Evolutionary conservation across 352 stramenopile genomes (phyloP), one percentile per base, ranked within the genome.

Genomic region (Globisporangium alternatum): DNA sequence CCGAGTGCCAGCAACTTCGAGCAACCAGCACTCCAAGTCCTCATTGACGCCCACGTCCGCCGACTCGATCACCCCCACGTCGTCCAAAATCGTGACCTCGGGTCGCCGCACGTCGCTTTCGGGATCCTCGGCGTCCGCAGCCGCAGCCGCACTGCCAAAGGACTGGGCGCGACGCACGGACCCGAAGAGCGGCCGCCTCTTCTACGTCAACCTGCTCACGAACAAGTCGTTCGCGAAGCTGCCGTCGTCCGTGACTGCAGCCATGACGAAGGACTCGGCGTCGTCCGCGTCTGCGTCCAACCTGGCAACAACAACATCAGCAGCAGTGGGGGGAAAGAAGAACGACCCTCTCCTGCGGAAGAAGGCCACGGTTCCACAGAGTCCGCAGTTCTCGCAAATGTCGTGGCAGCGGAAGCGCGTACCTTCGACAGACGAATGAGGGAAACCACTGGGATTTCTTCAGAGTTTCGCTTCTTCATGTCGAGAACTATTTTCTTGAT

Each of bases 161-260:
- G 85, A 92, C 56, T 94, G 86, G 86, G 81, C 78, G 13, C 74
- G 86, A 1, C 83, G 83, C 30, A 90, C 83, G 17, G 83, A 94
- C 55, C 80, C 86, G 9, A 91, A 91, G 72, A 93, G 81, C 2
- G 86, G 83, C 0, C 80, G 86, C 6, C 64, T 92, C 21, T 94
- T 88, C 61, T 94, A 94, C 66, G 80, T 94, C 41, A 94, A 94
- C 61, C 74, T 94, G 15, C 55, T 92, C 49, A 91, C 80, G n/a
- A 92, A 93, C 66, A 90, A 90, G 60, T 80, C 81, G 48, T 93
- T 91, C 43, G 80, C 83, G 28, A 81, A 83, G 4, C 69, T 95
- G n/a, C 83, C 83, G 39, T 89, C 83, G n/a, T 83, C 78, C 1
- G 83, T 93, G 51, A 84, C 75, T 1, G 76, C 83, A 56, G 78